Percentiles rank a stretch among this genome's conserved stretches.
Conservation (phyloP, 2,329 filamentous ascomycete genomes). For the Aspergillus piperis region DNA sequence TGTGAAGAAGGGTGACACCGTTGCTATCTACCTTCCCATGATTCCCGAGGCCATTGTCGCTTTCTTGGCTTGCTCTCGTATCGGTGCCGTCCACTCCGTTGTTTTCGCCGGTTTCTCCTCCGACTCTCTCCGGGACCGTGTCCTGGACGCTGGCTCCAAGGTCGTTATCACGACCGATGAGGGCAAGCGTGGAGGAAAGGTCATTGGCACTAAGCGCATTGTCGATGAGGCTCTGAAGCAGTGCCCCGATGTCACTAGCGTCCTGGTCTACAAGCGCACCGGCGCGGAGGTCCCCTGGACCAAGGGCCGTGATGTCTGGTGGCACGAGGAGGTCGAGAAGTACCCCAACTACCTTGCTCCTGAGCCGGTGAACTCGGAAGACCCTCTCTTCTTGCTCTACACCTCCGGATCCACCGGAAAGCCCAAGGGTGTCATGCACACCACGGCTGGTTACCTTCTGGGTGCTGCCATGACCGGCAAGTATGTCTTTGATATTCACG, state of each 20-base stretch:
- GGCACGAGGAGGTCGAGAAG: slow-evolving; percentile 98
- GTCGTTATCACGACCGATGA: slow-evolving; percentile 97
- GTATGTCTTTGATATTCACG: slow-evolving; percentile 98
- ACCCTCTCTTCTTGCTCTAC: slow-evolving; percentile 96
- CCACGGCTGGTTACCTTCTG: slow-evolving; percentile 90
- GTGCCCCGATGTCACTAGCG: slow-evolving; percentile 82
- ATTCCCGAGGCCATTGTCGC: slow-evolving; percentile 93
- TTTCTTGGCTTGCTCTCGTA: slow-evolving; percentile 85
- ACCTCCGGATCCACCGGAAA: slow-evolving; percentile 97
- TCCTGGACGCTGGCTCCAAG: slow-evolving; percentile 85
- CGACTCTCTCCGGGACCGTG: slow-evolving; percentile 91
- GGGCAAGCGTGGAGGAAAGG: slow-evolving; percentile 95
- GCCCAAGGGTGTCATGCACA: slow-evolving; percentile 99
- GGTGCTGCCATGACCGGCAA: slow-evolving; percentile 93
- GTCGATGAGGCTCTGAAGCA: slow-evolving; percentile 97
- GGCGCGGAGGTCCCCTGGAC: slow-evolving; percentile 92
- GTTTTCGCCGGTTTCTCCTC: slow-evolving; percentile 97
- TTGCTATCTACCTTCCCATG: slow-evolving; percentile 97
- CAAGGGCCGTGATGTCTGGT: slow-evolving; percentile 87
- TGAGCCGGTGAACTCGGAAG: slow-evolving; percentile 86
- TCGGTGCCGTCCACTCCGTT: slow-evolving; percentile 95
- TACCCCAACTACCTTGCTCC: slow-evolving; percentile 91
- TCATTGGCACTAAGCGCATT: slow-evolving; percentile 98
- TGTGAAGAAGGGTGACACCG: slow-evolving; percentile 94
- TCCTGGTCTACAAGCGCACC: slow-evolving; percentile 92